Base-by-base conservation (phyloP, 2,329 filamentous ascomycete genomes). In the Penicillium aurantiogriseum region DNA sequence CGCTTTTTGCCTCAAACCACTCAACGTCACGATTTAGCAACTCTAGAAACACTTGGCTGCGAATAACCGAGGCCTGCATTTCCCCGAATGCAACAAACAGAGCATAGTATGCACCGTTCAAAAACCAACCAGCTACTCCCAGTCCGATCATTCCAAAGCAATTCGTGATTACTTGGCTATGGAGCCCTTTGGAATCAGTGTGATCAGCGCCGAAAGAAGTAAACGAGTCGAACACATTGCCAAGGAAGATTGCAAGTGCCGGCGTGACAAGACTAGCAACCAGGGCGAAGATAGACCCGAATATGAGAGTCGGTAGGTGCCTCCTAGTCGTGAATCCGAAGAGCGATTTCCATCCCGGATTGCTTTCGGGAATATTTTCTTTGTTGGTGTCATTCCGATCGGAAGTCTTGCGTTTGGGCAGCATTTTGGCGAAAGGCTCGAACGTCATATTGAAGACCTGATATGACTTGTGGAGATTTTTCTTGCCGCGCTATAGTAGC, bases 21-120 rank as follows among this genome's bases (percentile, higher is more conserved):
- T 82, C 80, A 69, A 94, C 84, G 13, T 93, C 85, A 68, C 88
- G 91, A 6, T 78, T 75, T n/a, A 96, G 71, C 36, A 97, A 76
- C 2, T 83, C 83, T 1, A 77, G 66, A 68, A 96, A 96, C 3
- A 94, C 74, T 5, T 76, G 77, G 17, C 81, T 77, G 5, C 91
- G 83, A 7, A 86, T 86, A 46, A 76, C 83, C 33, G 82, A 83
- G 0, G 89, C 91, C 63, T 96, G 91, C 2, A 91, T 67, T 72
- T 97, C 92, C 15, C 92, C 90, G 71, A 94, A 94, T 0, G 83
- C 71, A 31, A 93, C 79, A 86, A 92, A 97, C 0, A 84, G 72
- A 1, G 81, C 80, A 65, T 91, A 87, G 64, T 91, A 89, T 2
- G 81, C 69, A 3, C 84, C 83, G 63, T 89, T 88, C 17, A 87